phyloP scores from a whole-genome alignment of 805 yeast species.

The Jamesozyma hellenica region DNA sequence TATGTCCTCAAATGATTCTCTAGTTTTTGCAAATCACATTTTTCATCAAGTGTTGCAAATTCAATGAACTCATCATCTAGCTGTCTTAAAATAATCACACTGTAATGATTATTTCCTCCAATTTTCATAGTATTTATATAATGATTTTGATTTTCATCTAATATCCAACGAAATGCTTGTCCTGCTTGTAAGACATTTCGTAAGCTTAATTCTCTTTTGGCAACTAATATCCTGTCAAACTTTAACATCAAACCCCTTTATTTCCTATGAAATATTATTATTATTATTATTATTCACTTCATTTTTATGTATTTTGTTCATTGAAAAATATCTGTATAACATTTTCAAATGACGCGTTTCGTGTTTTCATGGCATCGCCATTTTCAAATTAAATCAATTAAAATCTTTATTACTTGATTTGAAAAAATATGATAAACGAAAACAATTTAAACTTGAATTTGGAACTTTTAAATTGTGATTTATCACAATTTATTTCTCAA shows the following conservation, averaged over 20 bases:
- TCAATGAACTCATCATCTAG: constrained; percentile 42
- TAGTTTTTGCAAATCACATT: constrained; percentile 26
- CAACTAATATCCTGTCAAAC: constrained; percentile 6
- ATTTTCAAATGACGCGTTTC: no score
- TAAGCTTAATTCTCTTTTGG: constrained; percentile 36
- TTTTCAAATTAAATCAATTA: no score
- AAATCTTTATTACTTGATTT: no score
- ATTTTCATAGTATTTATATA: constrained; percentile 22
- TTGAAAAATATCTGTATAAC: no score
- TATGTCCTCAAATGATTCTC: constrained; percentile 48
- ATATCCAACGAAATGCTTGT: constrained; percentile 28
- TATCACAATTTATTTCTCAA: no score
- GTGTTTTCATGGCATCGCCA: no score
- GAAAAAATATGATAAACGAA: no score
- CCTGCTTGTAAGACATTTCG: constrained; percentile 32
- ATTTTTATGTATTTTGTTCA: no score
- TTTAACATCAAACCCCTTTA: constrained; percentile 4
- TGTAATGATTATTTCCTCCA: constrained; percentile 30
- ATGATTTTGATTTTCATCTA: constrained; percentile 13
- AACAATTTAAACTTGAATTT: no score
- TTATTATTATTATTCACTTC: no score
- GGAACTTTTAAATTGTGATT: no score
- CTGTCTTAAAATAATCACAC: constrained; percentile 59
- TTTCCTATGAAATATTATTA: no score
- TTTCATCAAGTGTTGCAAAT: constrained; percentile 37